Base-by-base conservation (phyloP, 164 flowering plant genomes). In the Liquidambar formosana region DNA sequence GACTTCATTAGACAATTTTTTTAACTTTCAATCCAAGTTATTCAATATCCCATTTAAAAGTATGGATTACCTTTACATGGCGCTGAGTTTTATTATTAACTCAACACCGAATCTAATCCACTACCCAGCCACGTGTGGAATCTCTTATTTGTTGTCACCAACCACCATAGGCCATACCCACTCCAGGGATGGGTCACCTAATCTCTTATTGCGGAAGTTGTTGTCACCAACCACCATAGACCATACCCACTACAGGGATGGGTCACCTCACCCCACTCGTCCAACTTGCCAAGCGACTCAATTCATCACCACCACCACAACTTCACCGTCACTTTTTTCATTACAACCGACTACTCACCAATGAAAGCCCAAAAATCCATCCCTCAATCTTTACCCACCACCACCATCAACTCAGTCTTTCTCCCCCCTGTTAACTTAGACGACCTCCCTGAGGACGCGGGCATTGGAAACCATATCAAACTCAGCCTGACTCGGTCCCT, bases 121-220 rank as follows among this genome's bases (percentile, higher is more conserved):
- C n/a, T n/a, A n/a, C n/a, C n/a, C n/a, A n/a, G n/a, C n/a, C n/a
- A n/a, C n/a, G n/a, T n/a, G n/a, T n/a, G n/a, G n/a, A n/a, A n/a
- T n/a, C n/a, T n/a, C n/a, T n/a, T n/a, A n/a, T n/a, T n/a, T n/a
- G n/a, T n/a, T n/a, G n/a, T n/a, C n/a, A n/a, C n/a, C n/a, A n/a
- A n/a, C n/a, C n/a, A n/a, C n/a, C n/a, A n/a, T n/a, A n/a, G n/a
- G n/a, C n/a, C n/a, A n/a, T 81, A 5, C 76, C 81, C 2, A 78
- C 68, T 13, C 75, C 84, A 5, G 83, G 83, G 13, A 61, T 78
- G 63, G 83, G 83, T n/a, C 81, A 78, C 66, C 68, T 81, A n/a
- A n/a, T n/a, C n/a, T n/a, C n/a, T n/a, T n/a, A n/a, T n/a, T n/a
- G n/a, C n/a, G n/a, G n/a, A n/a, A n/a, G n/a, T n/a, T n/a, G n/a